Evolutionary conservation across 805 yeast species (phyloP).

Genomic region (Blastobotrys terrestris): DNA sequence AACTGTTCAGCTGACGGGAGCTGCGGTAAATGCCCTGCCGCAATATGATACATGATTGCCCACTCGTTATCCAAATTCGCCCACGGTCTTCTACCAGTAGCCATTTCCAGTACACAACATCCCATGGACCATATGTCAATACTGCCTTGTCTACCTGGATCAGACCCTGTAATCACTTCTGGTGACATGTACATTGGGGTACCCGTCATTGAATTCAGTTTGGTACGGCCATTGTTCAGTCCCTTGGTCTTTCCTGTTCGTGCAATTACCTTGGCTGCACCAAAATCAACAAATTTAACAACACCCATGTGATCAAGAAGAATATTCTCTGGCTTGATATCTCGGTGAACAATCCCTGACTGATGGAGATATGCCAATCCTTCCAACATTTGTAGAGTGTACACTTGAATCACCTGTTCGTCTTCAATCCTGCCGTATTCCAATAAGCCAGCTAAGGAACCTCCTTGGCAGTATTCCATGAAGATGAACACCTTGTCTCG

Average conservation of each 20-base stretch:
- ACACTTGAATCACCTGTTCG: constrained; percentile 85
- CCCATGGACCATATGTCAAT: constrained; percentile 96
- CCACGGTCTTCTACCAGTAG: constrained; percentile 96
- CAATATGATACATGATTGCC: constrained; percentile 98
- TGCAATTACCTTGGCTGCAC: constrained; percentile 83
- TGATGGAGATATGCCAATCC: constrained; percentile 93
- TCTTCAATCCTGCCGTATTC: constrained; percentile 94
- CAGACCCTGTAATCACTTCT: constrained; percentile 80
- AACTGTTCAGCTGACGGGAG: constrained; percentile 76
- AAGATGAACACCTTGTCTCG: constrained; percentile 90
- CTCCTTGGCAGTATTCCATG: constrained; percentile 97
- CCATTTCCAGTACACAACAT: constrained; percentile 93
- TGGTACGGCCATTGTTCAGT: constrained; percentile 22
- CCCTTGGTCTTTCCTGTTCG: constrained; percentile 29
- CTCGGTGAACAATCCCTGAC: constrained; percentile 93
- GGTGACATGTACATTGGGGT: constrained; percentile 99
- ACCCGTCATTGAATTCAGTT: constrained; percentile 60
- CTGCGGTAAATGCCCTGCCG: constrained; percentile 88
- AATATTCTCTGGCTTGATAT: constrained; percentile 92
- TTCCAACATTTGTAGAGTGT: constrained; percentile 86
- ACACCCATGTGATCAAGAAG: constrained; percentile 86
- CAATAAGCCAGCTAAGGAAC: constrained; percentile 77
- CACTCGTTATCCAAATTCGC: constrained; percentile 92
- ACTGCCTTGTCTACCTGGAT: constrained; percentile 54
- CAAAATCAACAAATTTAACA: constrained; percentile 93